Evolutionary conservation across 1,284 basidiomycete species (phyloP).

Genomic region (Ustanciosporium gigantosporum): DNA sequence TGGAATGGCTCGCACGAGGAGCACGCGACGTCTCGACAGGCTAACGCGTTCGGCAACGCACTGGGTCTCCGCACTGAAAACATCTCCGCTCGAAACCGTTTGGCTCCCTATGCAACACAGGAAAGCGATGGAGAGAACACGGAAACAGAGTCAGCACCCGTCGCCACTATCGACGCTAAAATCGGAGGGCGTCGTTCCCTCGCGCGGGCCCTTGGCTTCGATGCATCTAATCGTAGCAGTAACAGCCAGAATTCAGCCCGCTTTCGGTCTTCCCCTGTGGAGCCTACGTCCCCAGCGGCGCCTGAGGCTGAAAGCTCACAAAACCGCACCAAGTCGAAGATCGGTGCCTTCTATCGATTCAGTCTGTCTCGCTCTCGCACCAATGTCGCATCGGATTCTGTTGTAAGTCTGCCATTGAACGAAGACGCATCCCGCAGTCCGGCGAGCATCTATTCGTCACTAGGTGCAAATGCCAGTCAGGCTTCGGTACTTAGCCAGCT

Average conservation of each 20-base stretch:
- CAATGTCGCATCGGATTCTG: constrained; percentile 11
- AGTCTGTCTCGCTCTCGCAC: constrained; percentile 33
- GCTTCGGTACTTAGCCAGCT: constrained; percentile 23
- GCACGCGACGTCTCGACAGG: too few species aligned
- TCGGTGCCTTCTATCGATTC: constrained; percentile 20
- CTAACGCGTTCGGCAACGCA: not conserved
- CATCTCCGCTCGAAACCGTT: too few species aligned
- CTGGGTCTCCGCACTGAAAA: too few species aligned
- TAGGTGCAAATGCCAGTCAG: constrained; percentile 13
- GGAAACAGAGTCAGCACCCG: constrained; percentile 15
- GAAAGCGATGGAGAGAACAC: constrained; percentile 31
- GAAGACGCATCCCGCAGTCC: too few species aligned
- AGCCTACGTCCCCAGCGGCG: not conserved
- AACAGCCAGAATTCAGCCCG: too few species aligned
- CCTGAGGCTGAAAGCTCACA: constrained; percentile 1
- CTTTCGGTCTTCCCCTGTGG: too few species aligned
- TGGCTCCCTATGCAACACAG: too few species aligned
- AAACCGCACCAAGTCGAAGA: constrained; percentile 7
- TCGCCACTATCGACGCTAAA: too few species aligned
- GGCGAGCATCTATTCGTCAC: not conserved
- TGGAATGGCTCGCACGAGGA: too few species aligned
- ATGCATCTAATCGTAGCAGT: too few species aligned
- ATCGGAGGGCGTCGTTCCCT: too few species aligned
- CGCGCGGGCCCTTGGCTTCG: too few species aligned
- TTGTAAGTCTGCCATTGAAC: not conserved